Evolutionary conservation across 768 basidiomycete species (phyloP), one percentile per base, ranked within the genome.

Genomic region (Calocybe indica): DNA sequence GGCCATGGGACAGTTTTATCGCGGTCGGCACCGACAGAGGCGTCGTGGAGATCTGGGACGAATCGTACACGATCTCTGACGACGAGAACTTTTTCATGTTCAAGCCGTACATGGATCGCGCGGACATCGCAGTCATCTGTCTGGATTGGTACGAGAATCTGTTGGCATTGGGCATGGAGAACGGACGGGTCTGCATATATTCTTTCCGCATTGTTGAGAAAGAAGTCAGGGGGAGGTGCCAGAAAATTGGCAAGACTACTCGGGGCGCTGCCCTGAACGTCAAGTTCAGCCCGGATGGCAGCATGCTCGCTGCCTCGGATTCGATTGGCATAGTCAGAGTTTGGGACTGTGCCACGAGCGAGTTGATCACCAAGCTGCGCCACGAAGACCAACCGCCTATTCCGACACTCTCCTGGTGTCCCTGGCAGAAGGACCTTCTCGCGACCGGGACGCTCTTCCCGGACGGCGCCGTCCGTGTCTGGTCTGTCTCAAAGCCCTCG

Each of bases 271-370:
- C 92, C 31, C 79, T 87, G 52, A 85, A 87, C 2, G 57, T 92
- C 29, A 80, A 80, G 38, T 94, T 89, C 89, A 77, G 85, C 45
- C 54, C 68, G 2, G 86, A 88, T 52, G 85, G 88, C 0, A 78
- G 79, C 51, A 73, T 87, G 44, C 70, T 96, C 11, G 93, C 93
- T 0, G 89, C 85, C 40, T 87, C 89, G 1, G 93, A 92, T 7
- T 83, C 86, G 55, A 82, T 87, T 58, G 93, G 94, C 50, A 83
- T 84, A 36, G 88, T 94, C 30, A 83, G 88, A 57, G 80, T 92
- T 34, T 92, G 89, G 89, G 89, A 92, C 49, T 79, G 77, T 45
- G 77, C 36, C 56, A 69, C 37, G 62, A 65, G 44, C 55, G 62
- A 66, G 65, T 30, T 32, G 9, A 12, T 33, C 4, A 11, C 9